Conservation (phyloP, 2,329 filamentous ascomycete species). For the Pseudohalonectria lignicola region DNA sequence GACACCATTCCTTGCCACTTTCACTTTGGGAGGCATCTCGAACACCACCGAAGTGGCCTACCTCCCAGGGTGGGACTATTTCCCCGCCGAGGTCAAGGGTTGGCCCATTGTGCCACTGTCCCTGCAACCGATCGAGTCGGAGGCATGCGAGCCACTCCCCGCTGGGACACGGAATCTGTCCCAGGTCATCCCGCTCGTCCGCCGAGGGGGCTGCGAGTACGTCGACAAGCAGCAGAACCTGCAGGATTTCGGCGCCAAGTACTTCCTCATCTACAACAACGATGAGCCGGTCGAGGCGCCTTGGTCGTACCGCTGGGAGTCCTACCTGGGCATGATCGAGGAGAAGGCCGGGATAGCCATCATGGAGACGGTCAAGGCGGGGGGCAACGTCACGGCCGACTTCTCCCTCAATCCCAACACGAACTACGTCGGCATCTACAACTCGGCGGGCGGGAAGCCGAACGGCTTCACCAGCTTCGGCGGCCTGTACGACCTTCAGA, state of each 20-base stretch:
- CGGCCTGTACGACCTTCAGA: conserved; percentile 27
- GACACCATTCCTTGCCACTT: conserved; percentile 8
- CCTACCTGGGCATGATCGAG: conserved; percentile 15
- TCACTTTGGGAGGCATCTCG: conserved; percentile 3
- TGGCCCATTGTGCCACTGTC: conserved; percentile 14
- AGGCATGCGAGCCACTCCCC: conserved; percentile 38
- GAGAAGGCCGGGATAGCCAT: conserved; percentile 17
- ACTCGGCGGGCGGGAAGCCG: conserved; percentile 21
- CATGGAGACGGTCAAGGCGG: conserved; percentile 15
- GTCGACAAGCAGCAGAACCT: conserved; percentile 41
- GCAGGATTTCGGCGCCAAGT: conserved; percentile 42
- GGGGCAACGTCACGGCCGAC: conserved; percentile 20
- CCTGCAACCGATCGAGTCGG: conserved; percentile 31
- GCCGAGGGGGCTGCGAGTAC: conserved; percentile 46
- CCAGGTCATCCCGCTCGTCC: conserved; percentile 46
- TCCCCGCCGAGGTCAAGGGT: conserved; percentile 8
- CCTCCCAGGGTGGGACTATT: conserved; percentile 6
- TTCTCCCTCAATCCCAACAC: conserved; percentile 5
- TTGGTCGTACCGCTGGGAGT: conserved; percentile 6
- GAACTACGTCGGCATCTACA: conserved; percentile 7
- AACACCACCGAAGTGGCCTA: conserved; percentile 7
- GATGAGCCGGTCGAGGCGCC: conserved; percentile 10
- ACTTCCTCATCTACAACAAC: conserved; percentile 47
- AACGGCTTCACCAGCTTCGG: conserved; percentile 30
- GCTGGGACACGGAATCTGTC: conserved; percentile 37